Evolutionary conservation across 176 grass and related monocot species (phyloP).

Genomic region (Melocanna baccifera): DNA sequence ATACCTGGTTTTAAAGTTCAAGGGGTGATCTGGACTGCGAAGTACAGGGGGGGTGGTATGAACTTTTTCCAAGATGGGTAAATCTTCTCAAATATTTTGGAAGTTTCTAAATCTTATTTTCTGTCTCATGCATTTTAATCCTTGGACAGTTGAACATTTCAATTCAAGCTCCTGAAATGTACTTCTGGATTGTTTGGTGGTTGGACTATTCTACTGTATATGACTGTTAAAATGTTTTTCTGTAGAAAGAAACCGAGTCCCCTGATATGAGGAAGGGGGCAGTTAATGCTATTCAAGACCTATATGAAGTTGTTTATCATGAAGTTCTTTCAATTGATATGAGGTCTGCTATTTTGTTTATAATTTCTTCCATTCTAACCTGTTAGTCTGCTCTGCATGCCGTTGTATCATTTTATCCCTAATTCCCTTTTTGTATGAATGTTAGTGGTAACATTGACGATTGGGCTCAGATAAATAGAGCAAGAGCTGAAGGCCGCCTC

Average conservation of each 20-base stretch:
- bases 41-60: background rate
- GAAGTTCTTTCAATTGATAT: constrained; percentile 71
- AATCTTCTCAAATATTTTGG: background rate
- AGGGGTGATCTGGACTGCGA: background rate
- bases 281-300: constrained; percentile 79
- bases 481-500: constrained; percentile 67
- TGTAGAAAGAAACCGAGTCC: constrained; percentile 61
- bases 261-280: constrained; percentile 59
- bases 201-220: background rate
- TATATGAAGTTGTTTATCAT: constrained; percentile 81
- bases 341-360: constrained; percentile 46
- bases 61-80: background rate
- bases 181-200: background rate
- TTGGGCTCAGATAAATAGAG: constrained; percentile 61
- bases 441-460: constrained; percentile 60
- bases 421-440: constrained; percentile 23
- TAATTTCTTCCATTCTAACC: constrained; percentile 9
- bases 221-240: constrained; percentile 7
- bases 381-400: constrained; percentile 17
- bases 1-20: background rate
- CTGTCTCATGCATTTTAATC: background rate
- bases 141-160: background rate
- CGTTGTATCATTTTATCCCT: constrained; percentile 21
- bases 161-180: background rate
- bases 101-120: background rate